Conservation (phyloP, 768 basidiomycete genomes). For the Mycena epipterygia region DNA sequence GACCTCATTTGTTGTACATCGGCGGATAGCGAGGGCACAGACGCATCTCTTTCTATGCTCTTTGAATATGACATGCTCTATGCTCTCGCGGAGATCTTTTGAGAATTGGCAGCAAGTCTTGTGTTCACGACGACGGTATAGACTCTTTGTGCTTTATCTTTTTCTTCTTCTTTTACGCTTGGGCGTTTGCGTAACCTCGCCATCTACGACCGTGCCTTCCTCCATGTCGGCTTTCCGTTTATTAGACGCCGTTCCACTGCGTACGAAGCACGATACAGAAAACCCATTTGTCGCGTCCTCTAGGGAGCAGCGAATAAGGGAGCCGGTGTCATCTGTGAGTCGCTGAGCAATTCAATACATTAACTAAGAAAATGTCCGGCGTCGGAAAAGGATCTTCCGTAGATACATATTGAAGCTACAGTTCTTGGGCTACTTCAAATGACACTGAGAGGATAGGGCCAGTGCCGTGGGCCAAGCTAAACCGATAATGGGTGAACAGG, state of each 20-base stretch:
- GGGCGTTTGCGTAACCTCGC: conserved; percentile 5
- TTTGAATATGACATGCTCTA: conserved; percentile 36
- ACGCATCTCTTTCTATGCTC: conserved; percentile 22
- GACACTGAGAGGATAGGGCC: not conserved
- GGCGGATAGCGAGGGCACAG: conserved; percentile 14
- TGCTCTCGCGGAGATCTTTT: not conserved
- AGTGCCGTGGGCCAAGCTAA: not conserved
- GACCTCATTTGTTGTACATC: conserved; percentile 36
- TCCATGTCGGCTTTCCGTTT: conserved; percentile 44
- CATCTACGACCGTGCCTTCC: conserved; percentile 31
- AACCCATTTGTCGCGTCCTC: conserved; percentile 96
- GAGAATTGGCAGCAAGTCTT: not conserved
- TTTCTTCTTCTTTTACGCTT: conserved; percentile 41
- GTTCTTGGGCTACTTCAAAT: not conserved
- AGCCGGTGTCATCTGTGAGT: conserved; percentile 64
- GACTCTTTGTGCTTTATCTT: conserved; percentile 35
- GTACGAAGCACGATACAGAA: conserved; percentile 95
- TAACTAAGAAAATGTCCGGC: no score
- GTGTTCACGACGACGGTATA: not conserved
- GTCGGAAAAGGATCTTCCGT: no score
- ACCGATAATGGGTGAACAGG: not conserved
- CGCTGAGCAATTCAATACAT: not conserved
- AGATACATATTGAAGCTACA: no score
- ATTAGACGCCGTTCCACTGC: conserved; percentile 23
- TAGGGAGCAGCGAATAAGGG: conserved; percentile 80